A percentile compares a stretch with the other conserved stretches of the same genome.
These are phyloP conservation scores for Aegilops longissima DNA, from an alignment of 176 grass and related monocot genomes.

Conservation along the genomic window DNA sequence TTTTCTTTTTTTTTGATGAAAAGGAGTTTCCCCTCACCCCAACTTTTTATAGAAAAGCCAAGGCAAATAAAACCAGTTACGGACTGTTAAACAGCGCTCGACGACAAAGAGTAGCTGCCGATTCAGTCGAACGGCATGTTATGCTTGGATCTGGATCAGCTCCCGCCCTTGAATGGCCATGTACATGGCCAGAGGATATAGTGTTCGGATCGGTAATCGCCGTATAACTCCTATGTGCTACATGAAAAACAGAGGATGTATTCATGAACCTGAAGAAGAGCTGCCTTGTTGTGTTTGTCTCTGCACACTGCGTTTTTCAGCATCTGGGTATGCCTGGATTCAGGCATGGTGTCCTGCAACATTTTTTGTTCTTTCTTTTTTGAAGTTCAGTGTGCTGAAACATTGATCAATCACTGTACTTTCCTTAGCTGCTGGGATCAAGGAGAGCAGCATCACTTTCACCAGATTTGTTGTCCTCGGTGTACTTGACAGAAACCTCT, in stretches of 20 bases:
- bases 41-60: too few relatives aligned
- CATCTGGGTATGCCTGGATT: background rate
- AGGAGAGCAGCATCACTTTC: conserved; percentile 7
- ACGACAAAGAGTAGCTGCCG: too few relatives aligned
- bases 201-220: background rate
- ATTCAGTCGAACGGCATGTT: background rate
- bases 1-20: too few relatives aligned
- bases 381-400: background rate
- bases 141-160: conserved; percentile 32
- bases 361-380: too few relatives aligned
- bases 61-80: too few relatives aligned
- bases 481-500: background rate
- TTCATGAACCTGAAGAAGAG: background rate
- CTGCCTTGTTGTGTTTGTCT: background rate
- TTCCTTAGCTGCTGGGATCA: background rate
- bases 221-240: background rate
- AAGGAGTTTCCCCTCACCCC: too few relatives aligned
- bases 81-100: too few relatives aligned
- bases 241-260: background rate
- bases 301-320: background rate
- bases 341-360: background rate
- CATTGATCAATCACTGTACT: conserved; percentile 13
- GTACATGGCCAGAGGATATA: background rate
- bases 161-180: background rate
- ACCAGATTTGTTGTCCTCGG: background rate